A percentile compares a stretch with the other conserved stretches of the same genome.
Evolutionary conservation across 2,329 filamentous ascomycete genomes (phyloP).

Genomic region (Fusarium sp.): DNA sequence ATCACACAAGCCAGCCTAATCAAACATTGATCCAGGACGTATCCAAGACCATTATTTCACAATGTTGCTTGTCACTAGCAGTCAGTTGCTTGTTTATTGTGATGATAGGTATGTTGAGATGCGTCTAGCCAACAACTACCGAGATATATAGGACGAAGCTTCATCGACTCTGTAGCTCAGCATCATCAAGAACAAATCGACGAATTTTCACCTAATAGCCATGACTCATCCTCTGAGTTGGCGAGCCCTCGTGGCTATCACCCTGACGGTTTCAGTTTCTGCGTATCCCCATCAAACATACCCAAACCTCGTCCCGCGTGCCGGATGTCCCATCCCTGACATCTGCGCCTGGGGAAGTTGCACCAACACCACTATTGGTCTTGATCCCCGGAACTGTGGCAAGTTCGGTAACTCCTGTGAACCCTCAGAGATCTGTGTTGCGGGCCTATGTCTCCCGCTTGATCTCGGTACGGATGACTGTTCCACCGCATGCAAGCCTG

Average conservation of each 20-base stretch:
- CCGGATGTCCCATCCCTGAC: slow-evolving; percentile 12
- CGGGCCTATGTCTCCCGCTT: slow-evolving; percentile 8
- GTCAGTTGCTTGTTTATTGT: neutral
- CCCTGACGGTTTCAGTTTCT: neutral
- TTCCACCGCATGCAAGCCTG: slow-evolving; percentile 3
- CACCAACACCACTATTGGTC: slow-evolving; percentile 27
- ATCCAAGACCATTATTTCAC: neutral
- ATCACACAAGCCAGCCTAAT: neutral
- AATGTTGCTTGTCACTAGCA: neutral
- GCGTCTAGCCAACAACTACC: neutral
- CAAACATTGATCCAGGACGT: neutral
- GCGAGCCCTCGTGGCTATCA: slow-evolving; percentile 1
- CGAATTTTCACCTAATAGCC: neutral
- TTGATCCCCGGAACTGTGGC: slow-evolving; percentile 24
- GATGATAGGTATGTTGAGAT: neutral
- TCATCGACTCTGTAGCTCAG: neutral
- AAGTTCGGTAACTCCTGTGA: slow-evolving; percentile 8
- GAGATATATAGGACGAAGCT: neutral
- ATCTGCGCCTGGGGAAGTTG: slow-evolving; percentile 21
- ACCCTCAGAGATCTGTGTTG: slow-evolving; percentile 23
- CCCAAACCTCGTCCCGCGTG: neutral
- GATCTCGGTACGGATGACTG: neutral
- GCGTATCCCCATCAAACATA: neutral
- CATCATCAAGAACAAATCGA: neutral
- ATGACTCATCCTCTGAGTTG: slow-evolving; percentile 19